Conservation (phyloP, 257 asterid species). For the Penstemon eatonii region DNA sequence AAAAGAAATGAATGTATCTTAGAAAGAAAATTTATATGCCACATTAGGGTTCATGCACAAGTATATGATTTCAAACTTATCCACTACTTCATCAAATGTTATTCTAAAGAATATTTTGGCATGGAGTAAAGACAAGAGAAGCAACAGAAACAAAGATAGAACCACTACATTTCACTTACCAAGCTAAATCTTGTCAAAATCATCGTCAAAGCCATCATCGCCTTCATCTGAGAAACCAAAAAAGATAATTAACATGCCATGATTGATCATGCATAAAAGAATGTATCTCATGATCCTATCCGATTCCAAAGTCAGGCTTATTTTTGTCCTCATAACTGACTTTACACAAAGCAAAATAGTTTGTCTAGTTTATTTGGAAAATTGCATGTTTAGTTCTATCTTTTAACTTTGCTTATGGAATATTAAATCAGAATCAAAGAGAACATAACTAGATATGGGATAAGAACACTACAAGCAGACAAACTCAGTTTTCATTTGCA, state of each 20-base stretch:
- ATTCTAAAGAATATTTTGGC: background rate
- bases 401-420: background rate
- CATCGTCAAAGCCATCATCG: constrained; percentile 68
- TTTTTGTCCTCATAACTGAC: background rate
- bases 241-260: constrained; percentile 19
- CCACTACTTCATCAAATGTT: background rate
- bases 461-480: background rate
- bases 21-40: background rate
- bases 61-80: background rate
- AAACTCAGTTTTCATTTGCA: background rate
- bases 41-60: background rate
- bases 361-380: background rate
- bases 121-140: background rate
- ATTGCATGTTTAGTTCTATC: background rate
- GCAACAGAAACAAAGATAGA: background rate
- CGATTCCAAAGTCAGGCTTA: background rate
- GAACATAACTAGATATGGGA: background rate
- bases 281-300: constrained; percentile 10
- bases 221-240: constrained; percentile 59
- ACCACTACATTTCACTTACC: constrained; percentile 41
- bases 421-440: background rate
- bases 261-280: constrained; percentile 10
- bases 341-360: constrained; percentile 1
- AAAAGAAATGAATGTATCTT: background rate
- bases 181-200: constrained; percentile 72